A percentile compares a stretch with the other conserved stretches of the same genome.
Conservation (phyloP, 352 stramenopile genomes). For the Sclerospora graminicola region DNA sequence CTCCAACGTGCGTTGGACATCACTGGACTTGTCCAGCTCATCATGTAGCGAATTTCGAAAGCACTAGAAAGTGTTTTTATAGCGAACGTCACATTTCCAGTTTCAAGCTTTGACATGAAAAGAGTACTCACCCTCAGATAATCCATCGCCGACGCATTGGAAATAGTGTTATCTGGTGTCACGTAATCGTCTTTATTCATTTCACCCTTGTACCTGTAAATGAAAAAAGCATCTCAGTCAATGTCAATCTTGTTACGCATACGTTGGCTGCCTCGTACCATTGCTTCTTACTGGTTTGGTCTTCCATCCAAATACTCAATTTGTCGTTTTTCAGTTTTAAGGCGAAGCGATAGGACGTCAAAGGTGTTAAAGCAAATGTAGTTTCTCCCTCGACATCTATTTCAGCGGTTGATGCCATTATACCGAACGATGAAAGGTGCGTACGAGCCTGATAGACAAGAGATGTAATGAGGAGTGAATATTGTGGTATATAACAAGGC, state of each 20-base stretch:
- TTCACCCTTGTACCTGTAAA: slow-evolving; percentile 7
- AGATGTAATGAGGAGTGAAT: no score
- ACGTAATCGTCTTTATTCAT: slow-evolving; percentile 7
- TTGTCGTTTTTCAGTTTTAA: slow-evolving; percentile 9
- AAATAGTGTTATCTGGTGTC: slow-evolving; percentile 6
- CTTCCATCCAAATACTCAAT: slow-evolving; percentile 16
- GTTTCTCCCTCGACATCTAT: slow-evolving; percentile 5
- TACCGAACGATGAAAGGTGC: no score
- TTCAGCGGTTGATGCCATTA: background rate
- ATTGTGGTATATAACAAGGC: no score
- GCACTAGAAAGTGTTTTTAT: slow-evolving; percentile 1
- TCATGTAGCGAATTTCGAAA: slow-evolving; percentile 9
- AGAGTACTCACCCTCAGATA: slow-evolving; percentile 6
- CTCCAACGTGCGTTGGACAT: slow-evolving; percentile 3
- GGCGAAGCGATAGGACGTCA: slow-evolving; percentile 3
- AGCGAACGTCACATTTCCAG: background rate
- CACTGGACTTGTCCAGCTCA: background rate
- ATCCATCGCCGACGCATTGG: background rate
- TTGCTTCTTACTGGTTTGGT: slow-evolving; percentile 10
- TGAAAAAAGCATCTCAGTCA: background rate
- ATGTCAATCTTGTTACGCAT: background rate
- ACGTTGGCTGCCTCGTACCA: background rate
- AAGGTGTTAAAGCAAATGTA: background rate
- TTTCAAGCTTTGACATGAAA: background rate
- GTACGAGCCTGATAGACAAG: no score